Evolutionary conservation across 2,329 filamentous ascomycete genomes (phyloP), one percentile per base, ranked within the genome.

Genomic region (Septoria petroselini): DNA sequence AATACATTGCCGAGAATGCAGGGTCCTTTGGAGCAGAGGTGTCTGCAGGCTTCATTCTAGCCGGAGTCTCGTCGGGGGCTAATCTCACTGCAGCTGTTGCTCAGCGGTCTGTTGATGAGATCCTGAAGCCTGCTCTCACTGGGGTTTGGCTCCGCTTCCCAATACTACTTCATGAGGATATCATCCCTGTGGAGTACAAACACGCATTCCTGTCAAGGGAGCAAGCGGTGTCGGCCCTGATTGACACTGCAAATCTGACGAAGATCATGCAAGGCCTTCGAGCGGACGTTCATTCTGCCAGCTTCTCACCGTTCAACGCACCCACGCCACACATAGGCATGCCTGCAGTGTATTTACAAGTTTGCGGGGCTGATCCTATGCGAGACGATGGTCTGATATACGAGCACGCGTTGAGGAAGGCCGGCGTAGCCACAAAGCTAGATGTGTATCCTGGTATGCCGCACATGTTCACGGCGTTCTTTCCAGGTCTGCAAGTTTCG

Each of bases 341-440:
- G 9, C 75, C 75, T 2, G 70, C 72, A 0, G 71, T 72, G 0
- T 67, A 66, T 0, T 67, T 78, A 48, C 71, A 69, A 0, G 65
- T 77, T 19, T 69, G 72, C 6, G 76, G 76, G 0, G 56, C 67
- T 6, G 75, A 78, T 63, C 71, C 72, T 0, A 44, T 78, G 18
- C 59, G 75, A 15, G 76, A 78, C 46, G 74, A 78, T 53, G 75
- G 67, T 0, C 47, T 79, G 9, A 57, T 76, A 7, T 77, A 70
- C 58, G 73, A 64, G 3, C 69, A 68, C 23, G 58, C 73, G 1
- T 56, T 80, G 50, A 62, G 69, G 12, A 73, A 74, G 42, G 52
- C 48, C 11, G 69, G 62, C 2, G 65, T 76, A 3, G 58, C 66
- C 53, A 76, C 74, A 0, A 68, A 65, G 37, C 29, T 77, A 8